These are phyloP conservation scores for Inga laurina DNA, from an alignment of 306 rosid species.

Conservation along the genomic window DNA sequence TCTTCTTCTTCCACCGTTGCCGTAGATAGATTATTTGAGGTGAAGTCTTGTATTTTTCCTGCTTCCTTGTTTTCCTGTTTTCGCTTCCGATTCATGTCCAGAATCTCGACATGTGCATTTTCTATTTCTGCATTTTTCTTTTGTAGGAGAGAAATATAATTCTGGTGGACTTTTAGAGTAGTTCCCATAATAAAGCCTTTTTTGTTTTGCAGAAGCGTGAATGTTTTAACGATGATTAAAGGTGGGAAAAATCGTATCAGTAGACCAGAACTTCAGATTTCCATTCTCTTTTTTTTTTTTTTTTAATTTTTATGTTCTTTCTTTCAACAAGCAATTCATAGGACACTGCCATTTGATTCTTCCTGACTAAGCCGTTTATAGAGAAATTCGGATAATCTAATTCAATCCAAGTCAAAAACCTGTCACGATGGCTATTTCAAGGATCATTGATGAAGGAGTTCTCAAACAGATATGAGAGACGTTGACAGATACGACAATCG, in stretches of 20 bases:
- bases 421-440: not conserved
- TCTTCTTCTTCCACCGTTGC: not conserved
- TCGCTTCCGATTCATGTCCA: not conserved
- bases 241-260: constrained; percentile 42
- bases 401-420: not conserved
- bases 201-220: constrained; percentile 41
- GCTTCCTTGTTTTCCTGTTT: not conserved
- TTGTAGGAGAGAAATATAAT: no score
- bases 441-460: no score
- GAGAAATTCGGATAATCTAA: no score
- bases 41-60: not conserved
- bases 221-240: constrained; percentile 63
- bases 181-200: not conserved
- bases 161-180: not conserved
- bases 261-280: constrained; percentile 26
- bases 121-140: not conserved
- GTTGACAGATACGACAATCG: no score
- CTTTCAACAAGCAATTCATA: not conserved
- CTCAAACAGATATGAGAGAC: no score
- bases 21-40: not conserved
- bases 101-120: not conserved
- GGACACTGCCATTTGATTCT: not conserved
- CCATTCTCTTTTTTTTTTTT: not conserved
- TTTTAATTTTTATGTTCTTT: not conserved
- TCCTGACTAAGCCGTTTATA: not conserved